Evolutionary conservation across 208 protist species (phyloP).

Genomic region (Trichomonas gallinae): DNA sequence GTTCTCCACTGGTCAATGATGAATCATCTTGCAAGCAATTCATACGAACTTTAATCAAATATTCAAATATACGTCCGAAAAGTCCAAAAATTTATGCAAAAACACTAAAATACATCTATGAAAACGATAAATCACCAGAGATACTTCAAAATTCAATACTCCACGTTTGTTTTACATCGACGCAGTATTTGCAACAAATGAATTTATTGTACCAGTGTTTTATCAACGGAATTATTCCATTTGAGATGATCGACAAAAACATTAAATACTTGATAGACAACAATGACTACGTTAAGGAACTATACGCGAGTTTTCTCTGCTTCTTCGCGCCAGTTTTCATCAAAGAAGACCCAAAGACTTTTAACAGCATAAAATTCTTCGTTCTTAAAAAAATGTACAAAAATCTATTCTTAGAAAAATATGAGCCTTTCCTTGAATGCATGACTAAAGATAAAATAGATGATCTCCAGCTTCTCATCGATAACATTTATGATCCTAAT

Average conservation of each 20-base stretch:
- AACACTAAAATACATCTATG: background rate
- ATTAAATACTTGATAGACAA: background rate
- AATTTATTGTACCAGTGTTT: background rate
- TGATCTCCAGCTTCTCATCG: background rate
- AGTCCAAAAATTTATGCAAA: background rate
- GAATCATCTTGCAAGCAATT: background rate
- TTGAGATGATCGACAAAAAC: background rate
- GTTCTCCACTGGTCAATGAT: background rate
- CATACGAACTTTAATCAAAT: background rate
- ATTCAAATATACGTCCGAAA: background rate
- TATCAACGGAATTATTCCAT: background rate
- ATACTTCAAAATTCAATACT: background rate
- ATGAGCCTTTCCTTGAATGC: background rate
- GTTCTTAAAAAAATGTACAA: background rate
- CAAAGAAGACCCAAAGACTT: background rate
- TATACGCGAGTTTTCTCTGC: background rate
- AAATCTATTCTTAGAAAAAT: background rate
- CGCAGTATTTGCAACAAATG: background rate
- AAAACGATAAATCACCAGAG: background rate
- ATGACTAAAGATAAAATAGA: background rate
- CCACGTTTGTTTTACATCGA: background rate
- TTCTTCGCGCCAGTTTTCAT: background rate
- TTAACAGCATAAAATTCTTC: background rate
- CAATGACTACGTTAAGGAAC: background rate
- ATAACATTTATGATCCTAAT: background rate